Evolutionary conservation across 2,329 filamentous ascomycete genomes (phyloP).

Genomic region (Lomentospora prolificans): DNA sequence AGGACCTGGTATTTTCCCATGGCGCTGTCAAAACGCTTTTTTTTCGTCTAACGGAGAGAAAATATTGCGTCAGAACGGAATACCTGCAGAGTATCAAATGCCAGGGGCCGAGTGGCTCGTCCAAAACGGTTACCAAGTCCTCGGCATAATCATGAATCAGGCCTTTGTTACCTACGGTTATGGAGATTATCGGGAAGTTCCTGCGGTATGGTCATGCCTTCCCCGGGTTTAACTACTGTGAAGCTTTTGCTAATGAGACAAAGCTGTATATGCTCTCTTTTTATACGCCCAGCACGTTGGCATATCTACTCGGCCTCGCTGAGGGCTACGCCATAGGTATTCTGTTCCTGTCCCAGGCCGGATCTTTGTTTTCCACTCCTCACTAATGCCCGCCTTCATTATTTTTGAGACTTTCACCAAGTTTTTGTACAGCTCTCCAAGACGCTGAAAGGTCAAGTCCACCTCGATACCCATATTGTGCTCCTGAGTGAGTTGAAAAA

Average conservation of each 20-base stretch:
- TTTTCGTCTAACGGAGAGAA: no score
- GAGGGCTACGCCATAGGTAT: not conserved
- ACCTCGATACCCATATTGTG: not conserved
- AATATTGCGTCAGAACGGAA: not conserved
- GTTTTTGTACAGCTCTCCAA: constrained; percentile 2
- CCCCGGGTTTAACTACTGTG: not conserved
- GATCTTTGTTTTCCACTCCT: not conserved
- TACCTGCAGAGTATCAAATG: not conserved
- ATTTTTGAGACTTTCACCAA: not conserved
- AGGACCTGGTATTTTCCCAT: not conserved
- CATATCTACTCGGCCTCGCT: not conserved
- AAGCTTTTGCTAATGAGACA: not conserved
- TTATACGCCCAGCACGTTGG: constrained; percentile 3
- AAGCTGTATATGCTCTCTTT: constrained; percentile 3
- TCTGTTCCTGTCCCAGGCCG: no score
- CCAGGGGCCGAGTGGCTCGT: constrained; percentile 4
- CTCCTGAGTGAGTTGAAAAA: not conserved
- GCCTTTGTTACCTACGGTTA: constrained; percentile 3
- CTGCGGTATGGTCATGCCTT: not conserved
- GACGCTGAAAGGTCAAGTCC: constrained; percentile 1
- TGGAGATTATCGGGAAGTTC: constrained; percentile 4
- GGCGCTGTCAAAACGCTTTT: not conserved
- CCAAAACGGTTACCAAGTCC: constrained; percentile 1
- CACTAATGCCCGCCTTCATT: not conserved
- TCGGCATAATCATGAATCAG: constrained; percentile 1